Percentiles rank a stretch among this genome's conserved stretches.
phyloP scores from a whole-genome alignment of 2,329 filamentous ascomycete species.

The Chaetoscypha palmicola region DNA sequence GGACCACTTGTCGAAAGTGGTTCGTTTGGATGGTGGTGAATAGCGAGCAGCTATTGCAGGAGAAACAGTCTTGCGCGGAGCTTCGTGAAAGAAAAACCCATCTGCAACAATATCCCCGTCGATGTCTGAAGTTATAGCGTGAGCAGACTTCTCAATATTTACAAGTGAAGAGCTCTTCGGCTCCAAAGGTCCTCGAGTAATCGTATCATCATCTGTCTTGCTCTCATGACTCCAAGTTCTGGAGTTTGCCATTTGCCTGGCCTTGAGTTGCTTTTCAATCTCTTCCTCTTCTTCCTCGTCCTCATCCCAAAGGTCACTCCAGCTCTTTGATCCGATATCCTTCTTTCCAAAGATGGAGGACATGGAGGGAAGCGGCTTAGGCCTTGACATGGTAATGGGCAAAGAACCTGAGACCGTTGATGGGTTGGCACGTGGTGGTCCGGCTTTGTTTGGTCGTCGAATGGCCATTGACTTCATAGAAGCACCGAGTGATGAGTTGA shows the following conservation, averaged over 20 bases:
- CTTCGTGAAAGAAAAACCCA: conserved; percentile 68
- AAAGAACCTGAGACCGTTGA: conserved; percentile 62
- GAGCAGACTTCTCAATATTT: conserved; percentile 37
- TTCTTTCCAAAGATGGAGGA: conserved; percentile 72
- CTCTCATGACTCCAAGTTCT: conserved; percentile 67
- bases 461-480: conserved; percentile 72
- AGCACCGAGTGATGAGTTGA: conserved; percentile 73
- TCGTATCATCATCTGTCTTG: conserved; percentile 40
- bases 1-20: conserved; percentile 76
- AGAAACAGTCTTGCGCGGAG: conserved; percentile 36
- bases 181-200: conserved; percentile 45
- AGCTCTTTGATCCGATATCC: conserved; percentile 89
- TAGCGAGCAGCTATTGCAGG: conserved; percentile 43
- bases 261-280: conserved; percentile 54
- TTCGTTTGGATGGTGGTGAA: conserved; percentile 60
- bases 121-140: conserved; percentile 42
- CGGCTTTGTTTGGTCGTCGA: conserved; percentile 38
- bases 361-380: conserved; percentile 53
- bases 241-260: conserved; percentile 56
- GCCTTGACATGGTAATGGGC: conserved; percentile 73
- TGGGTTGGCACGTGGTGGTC: conserved; percentile 44
- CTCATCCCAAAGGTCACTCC: conserved; percentile 97
- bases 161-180: conserved; percentile 45
- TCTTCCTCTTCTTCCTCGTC: conserved; percentile 73
- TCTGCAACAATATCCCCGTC: conserved; percentile 61